phyloP scores from a whole-genome alignment of 306 rosid genomes.

The Citrullus mucosospermus region DNA sequence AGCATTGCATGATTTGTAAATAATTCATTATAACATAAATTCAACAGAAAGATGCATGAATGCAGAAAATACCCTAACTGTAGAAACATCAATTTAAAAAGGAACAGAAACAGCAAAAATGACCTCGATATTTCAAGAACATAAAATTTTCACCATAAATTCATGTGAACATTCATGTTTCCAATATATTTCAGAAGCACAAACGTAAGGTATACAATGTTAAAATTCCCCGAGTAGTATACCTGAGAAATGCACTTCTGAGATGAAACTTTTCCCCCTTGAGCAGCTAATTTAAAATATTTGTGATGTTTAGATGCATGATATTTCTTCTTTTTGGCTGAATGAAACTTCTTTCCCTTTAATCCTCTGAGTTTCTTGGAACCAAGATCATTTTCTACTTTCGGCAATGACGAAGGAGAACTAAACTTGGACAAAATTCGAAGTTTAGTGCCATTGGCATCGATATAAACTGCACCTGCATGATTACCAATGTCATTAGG shows the following conservation, averaged over 20 bases:
- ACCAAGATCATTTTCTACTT: slow-evolving; percentile 22
- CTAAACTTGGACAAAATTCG: slow-evolving; percentile 39
- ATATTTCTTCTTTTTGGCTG: slow-evolving; percentile 30
- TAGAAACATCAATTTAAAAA: background rate
- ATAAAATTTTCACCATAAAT: background rate
- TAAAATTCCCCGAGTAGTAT: background rate
- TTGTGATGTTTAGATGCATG: slow-evolving; percentile 22
- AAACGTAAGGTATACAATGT: background rate
- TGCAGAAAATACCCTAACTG: background rate
- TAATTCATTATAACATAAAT: background rate
- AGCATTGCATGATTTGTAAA: background rate
- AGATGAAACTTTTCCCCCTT: slow-evolving; percentile 18
- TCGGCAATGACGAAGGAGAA: slow-evolving; percentile 14
- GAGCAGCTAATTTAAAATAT: slow-evolving; percentile 24
- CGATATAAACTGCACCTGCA: slow-evolving; percentile 40
- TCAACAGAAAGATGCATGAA: background rate
- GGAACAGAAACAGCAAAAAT: background rate
- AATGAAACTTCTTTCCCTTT: slow-evolving; percentile 25
- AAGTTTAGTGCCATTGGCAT: slow-evolving; percentile 39
- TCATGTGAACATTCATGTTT: background rate
- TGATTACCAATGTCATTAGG: slow-evolving; percentile 23
- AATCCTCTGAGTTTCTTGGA: slow-evolving; percentile 22
- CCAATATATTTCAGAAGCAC: background rate
- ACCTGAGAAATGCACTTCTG: slow-evolving; percentile 32
- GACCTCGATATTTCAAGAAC: background rate